Percentiles rank a stretch among this genome's conserved stretches.
phyloP scores from a whole-genome alignment of 306 rosid species.

The Quercus aquifolioides region DNA sequence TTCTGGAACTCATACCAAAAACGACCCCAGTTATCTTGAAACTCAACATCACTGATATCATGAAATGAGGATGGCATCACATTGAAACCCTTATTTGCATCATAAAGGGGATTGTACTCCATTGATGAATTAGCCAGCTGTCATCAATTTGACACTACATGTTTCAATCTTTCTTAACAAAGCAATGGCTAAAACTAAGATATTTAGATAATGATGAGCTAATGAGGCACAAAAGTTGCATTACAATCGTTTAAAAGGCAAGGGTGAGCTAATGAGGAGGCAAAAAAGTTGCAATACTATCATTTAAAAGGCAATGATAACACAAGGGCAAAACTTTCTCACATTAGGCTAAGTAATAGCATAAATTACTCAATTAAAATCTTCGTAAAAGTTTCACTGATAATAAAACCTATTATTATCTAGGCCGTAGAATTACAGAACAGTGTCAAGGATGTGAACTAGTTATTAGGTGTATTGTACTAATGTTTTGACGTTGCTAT shows the following conservation, averaged over 20 bases:
- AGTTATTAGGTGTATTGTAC: too few species aligned
- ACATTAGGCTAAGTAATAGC: neutral
- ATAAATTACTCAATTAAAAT: neutral
- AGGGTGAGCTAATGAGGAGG: neutral
- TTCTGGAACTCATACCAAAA: constrained; percentile 56
- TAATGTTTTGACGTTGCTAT: too few species aligned
- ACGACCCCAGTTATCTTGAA: constrained; percentile 96
- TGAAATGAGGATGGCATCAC: constrained; percentile 93
- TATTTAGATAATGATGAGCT: neutral
- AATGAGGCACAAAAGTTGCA: neutral
- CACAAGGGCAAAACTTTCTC: neutral
- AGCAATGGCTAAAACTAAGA: neutral
- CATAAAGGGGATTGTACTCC: constrained; percentile 75
- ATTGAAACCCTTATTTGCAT: constrained; percentile 70
- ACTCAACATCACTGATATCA: constrained; percentile 81
- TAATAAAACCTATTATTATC: neutral
- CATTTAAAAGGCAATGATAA: neutral
- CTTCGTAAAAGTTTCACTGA: neutral
- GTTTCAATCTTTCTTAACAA: constrained; percentile 11
- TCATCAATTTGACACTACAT: constrained; percentile 21
- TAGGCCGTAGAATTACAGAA: neutral
- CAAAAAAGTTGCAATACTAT: neutral
- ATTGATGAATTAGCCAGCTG: constrained; percentile 73
- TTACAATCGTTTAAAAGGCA: neutral
- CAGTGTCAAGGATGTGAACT: neutral